Base-by-base conservation (phyloP, 2,329 filamentous ascomycete genomes). In the Ceratocystis eucalypticola region DNA sequence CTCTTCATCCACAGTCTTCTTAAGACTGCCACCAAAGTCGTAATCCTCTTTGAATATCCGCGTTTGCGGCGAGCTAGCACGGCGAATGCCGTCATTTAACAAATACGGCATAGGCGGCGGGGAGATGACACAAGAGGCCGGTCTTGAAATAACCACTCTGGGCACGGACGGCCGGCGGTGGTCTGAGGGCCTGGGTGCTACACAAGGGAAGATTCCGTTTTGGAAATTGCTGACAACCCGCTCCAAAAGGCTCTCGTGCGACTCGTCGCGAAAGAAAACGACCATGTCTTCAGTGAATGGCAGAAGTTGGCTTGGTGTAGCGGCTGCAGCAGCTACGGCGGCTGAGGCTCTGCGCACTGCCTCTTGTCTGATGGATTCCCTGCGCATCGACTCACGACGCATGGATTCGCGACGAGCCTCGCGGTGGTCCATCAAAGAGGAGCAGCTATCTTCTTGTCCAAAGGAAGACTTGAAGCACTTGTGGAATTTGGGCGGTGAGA, bases 201-300 rank as follows among this genome's bases (percentile, higher is more conserved):
- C 63, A 50, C 61, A 66, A 17, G 77, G 75, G 67, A 75, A 77
- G 33, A 62, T 72, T 5, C 76, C 75, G 22, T 76, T 72, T 67
- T 75, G 76, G 69, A 83, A 81, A 1, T 78, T 77, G 33, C 75
- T 73, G 41, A 85, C 74, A 17, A 80, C 76, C 0, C 75, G 75
- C 25, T 80, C 77, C 1, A 85, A 72, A 0, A 80, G 71, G 1
- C 72, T 68, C 67, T 82, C 76, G 0, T 72, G 71, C 0, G 73
- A 72, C 1, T 78, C 77, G 7, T 78, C 76, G 15, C 77, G 79
- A 66, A 86, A 78, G 59, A 82, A 76, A 28, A 87, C 75, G 1
- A 85, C 76, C 1, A 85, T 71, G 68, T 87, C 81, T 70, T 87
- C 84, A 0, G 76, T 70, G 53, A 96, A 73, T 0, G 80, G 78